Evolutionary conservation across 2,329 filamentous ascomycete species (phyloP), one percentile per base, ranked within the genome.

Genomic region (Gaeumannomyces tritici): DNA sequence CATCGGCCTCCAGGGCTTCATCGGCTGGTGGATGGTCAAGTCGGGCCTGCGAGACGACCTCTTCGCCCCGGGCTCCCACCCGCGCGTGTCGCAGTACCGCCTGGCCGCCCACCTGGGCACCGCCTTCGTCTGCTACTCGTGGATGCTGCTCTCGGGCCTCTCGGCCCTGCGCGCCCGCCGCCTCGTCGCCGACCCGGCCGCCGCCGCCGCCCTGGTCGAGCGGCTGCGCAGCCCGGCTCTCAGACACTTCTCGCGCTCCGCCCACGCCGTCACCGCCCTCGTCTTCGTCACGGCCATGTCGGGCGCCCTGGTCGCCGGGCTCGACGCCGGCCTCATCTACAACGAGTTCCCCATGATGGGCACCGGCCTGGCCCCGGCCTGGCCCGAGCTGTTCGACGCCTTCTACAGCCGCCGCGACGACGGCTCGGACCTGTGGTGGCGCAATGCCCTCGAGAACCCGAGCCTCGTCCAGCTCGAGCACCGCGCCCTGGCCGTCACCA

Each of bases 1-100:
- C 69, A 97, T 99, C 70, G 95, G 91, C 62, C 95, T 96, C 74
- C 95, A 99, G 75, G 95, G 95, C 57, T 85, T 95, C 70, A 88
- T 99, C 66, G 95, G 95, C 62, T 99, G 95, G 95, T 99, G 95
- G 92, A 99, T 99, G 95, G 95, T 99, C 69, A 96, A 96, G 76
- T 96, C 90, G 13, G 95, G 95, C 1, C 81, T 99, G 65, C 96
- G 93, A 73, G 95, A 98, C 72, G 95, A 99, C 73, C 83, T 99
- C 31, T 97, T 99, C 72, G 90, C 90, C 26, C 89, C 91, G 2
- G 95, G 93, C 15, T 89, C 88, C 63, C 91, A 96, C 74, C 95
- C 95, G 0, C 87, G 95, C 64, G 95, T 99, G 60, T 93, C 89
- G 65, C 95, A 99, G 76, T 99, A 99, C 77, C 87, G 95, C 61